phyloP scores from a whole-genome alignment of 2,329 filamentous ascomycete species.

The Talaromyces sp. region DNA sequence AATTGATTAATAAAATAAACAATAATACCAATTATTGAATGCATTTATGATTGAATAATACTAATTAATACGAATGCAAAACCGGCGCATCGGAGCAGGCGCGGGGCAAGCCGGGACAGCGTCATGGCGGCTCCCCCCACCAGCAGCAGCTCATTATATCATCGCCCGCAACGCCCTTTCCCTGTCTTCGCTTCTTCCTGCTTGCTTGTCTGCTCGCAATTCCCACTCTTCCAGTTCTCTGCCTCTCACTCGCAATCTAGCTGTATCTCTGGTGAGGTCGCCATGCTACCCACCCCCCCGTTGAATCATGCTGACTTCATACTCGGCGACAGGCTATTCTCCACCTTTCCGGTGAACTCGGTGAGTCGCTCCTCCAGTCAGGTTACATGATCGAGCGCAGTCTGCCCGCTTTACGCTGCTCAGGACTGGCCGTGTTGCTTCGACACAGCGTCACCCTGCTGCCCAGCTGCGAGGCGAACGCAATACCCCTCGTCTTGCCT shows the following conservation, averaged over 20 bases:
- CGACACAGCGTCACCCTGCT: not conserved
- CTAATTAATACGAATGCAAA: not conserved
- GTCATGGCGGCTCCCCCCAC: not conserved
- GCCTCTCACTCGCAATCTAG: not conserved
- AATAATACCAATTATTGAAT: too few relatives aligned
- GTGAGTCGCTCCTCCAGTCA: slow-evolving; percentile 23
- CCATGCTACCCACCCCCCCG: slow-evolving; percentile 7
- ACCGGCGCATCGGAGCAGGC: not conserved
- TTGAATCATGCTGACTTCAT: slow-evolving; percentile 33
- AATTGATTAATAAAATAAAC: not conserved
- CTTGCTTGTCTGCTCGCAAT: not conserved
- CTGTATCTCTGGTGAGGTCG: not conserved
- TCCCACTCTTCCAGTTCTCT: not conserved
- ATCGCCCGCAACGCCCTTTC: not conserved
- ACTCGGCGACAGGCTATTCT: not conserved
- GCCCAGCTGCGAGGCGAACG: not conserved
- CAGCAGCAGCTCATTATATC: not conserved
- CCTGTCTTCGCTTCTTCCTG: not conserved
- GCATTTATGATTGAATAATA: too few relatives aligned
- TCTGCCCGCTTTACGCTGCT: slow-evolving; percentile 15
- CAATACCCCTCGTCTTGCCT: not conserved
- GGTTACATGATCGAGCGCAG: slow-evolving; percentile 6
- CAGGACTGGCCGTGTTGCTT: not conserved
- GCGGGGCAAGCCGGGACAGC: not conserved
- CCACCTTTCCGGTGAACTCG: slow-evolving; percentile 27